These are phyloP conservation scores for Fusarium buxicola DNA, from an alignment of 2,329 filamentous ascomycete species.

Conservation along the genomic window DNA sequence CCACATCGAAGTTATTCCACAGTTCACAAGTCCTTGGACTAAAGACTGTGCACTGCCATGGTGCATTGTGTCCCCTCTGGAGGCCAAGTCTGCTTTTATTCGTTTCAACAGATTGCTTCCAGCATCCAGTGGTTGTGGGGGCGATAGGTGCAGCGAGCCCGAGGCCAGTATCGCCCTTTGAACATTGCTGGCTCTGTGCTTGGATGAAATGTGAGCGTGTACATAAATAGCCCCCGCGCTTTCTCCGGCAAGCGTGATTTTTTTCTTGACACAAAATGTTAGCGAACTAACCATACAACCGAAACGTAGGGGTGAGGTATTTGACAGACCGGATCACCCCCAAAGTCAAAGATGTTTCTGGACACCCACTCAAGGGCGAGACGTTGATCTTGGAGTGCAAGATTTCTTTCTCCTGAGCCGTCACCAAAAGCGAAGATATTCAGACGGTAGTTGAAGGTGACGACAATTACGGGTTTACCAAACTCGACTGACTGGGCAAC, in stretches of 20 bases:
- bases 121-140: constrained; percentile 49
- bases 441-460: constrained; percentile 41
- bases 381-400: constrained; percentile 52
- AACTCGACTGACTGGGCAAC: constrained; percentile 51
- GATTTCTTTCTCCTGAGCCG: constrained; percentile 50
- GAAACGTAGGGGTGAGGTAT: fast-evolving
- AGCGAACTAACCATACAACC: background rate
- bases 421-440: constrained; percentile 57
- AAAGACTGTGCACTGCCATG: constrained; percentile 26
- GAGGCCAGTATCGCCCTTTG: constrained; percentile 54
- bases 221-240: constrained; percentile 59
- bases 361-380: constrained; percentile 50
- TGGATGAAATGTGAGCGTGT: constrained; percentile 56
- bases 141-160: constrained; percentile 56
- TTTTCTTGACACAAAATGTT: constrained; percentile 38
- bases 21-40: constrained; percentile 50
- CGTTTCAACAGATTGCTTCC: background rate
- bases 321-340: constrained; percentile 42
- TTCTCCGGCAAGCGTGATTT: constrained; percentile 58
- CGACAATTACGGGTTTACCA: constrained; percentile 36
- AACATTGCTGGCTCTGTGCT: constrained; percentile 39
- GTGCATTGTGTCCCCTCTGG: background rate
- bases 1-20: constrained; percentile 55
- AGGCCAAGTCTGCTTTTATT: background rate
- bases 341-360: constrained; percentile 43